These are phyloP conservation scores for Gymnopilus junonius DNA, from an alignment of 768 basidiomycete species.

Conservation along the genomic window DNA sequence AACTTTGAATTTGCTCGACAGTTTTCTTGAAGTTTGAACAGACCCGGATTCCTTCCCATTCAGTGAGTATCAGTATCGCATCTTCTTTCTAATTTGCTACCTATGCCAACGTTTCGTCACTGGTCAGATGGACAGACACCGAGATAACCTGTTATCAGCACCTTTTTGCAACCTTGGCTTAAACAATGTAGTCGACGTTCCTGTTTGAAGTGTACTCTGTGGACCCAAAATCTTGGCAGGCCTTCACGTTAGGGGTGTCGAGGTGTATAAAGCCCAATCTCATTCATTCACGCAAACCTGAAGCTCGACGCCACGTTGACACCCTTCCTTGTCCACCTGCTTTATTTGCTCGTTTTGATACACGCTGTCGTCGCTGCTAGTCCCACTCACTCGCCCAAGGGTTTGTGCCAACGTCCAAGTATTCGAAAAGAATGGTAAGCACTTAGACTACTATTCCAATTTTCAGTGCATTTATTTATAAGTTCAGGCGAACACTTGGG, in stretches of 20 bases:
- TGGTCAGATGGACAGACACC: too few relatives aligned
- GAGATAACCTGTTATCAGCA: too few relatives aligned
- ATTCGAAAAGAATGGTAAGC: slow-evolving; percentile 13
- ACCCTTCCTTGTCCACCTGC: background rate
- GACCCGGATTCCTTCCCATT: too few relatives aligned
- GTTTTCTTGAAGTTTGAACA: too few relatives aligned
- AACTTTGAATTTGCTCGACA: too few relatives aligned
- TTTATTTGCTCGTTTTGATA: background rate
- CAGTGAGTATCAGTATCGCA: too few relatives aligned
- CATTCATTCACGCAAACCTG: background rate
- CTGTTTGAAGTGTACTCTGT: background rate
- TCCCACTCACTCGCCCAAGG: background rate
- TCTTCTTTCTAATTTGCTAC: too few relatives aligned
- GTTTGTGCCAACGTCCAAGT: background rate
- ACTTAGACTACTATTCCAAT: background rate
- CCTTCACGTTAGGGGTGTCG: background rate
- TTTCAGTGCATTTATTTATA: background rate
- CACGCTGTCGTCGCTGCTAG: background rate
- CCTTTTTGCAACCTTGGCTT: background rate
- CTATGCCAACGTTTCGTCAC: too few relatives aligned
- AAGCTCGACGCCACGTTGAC: background rate
- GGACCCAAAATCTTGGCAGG: background rate
- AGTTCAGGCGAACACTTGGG: slow-evolving; percentile 16
- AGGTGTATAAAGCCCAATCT: background rate
- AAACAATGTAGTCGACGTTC: background rate